phyloP scores from a whole-genome alignment of 2,329 filamentous ascomycete species.

The Pestalotiopsis fici region DNA sequence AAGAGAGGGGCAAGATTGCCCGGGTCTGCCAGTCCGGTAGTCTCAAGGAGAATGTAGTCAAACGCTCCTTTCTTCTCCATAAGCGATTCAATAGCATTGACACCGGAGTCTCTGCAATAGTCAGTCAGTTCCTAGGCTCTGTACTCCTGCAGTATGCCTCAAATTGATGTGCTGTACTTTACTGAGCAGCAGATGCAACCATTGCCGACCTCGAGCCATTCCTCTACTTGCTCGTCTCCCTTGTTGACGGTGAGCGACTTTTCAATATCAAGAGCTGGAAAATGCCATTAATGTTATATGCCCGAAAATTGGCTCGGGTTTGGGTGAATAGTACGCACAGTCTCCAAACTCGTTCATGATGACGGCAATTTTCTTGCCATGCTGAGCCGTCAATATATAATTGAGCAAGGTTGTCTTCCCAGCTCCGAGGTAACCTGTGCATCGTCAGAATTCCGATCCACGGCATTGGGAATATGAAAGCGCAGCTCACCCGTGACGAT shows the following conservation, averaged over 20 bases:
- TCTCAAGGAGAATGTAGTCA: slow-evolving; percentile 97
- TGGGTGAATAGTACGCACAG: slow-evolving; percentile 56
- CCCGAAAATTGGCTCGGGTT: background rate
- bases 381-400: slow-evolving; percentile 90
- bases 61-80: slow-evolving; percentile 94
- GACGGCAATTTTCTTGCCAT: slow-evolving; percentile 97
- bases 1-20: slow-evolving; percentile 95
- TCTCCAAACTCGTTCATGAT: slow-evolving; percentile 94
- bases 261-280: slow-evolving; percentile 84
- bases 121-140: slow-evolving; percentile 25
- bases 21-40: slow-evolving; percentile 91
- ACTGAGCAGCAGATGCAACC: slow-evolving; percentile 98
- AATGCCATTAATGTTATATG: background rate
- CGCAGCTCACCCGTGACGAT: slow-evolving; percentile 70
- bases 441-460: background rate
- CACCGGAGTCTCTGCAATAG: slow-evolving; percentile 73
- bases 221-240: slow-evolving; percentile 78
- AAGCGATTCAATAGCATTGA: slow-evolving; percentile 90
- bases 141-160: background rate
- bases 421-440: slow-evolving; percentile 83
- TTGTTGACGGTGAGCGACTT: slow-evolving; percentile 92
- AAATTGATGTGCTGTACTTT: slow-evolving; percentile 57
- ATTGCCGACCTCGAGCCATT: slow-evolving; percentile 96
- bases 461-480: background rate
- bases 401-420: slow-evolving; percentile 96